Evolutionary conservation across 2,329 filamentous ascomycete genomes (phyloP), one percentile per base, ranked within the genome.

Genomic region (Hypoxylon sp.): DNA sequence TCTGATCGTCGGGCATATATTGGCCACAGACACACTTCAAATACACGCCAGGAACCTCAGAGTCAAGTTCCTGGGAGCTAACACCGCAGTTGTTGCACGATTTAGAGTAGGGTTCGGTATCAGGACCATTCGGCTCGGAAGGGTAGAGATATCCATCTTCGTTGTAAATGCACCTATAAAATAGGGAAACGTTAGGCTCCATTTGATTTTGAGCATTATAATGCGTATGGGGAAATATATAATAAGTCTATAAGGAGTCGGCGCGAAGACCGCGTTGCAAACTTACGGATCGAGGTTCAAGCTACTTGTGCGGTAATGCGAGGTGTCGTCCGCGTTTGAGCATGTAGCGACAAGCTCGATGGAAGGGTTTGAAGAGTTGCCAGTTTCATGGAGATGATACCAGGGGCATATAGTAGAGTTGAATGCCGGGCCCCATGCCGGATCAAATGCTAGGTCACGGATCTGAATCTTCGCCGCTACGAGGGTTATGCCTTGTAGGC

Each of bases 221-320:
- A 50, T 30, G 5, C 11, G 30, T 20, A 35, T 11, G 51, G 20
- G 30, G 7, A 10, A 10, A 49, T 4, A 50, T 20, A 50, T 3
- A 13, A 50, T 50, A 7, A 10, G 4, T n/a, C 8, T 50, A 17
- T 37, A 22, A 10, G 51, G 10, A 27, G 35, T 27, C 10, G 14
- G 7, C 20, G 22, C 8, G 37, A 27, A 6, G 10, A 10, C 25
- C 35, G 25, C 30, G 6, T 14, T 14, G 7, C 8, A 1, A 31
- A 63, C 65, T 64, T 51, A 68, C 65, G 27, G 20, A 37, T 64
- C 50, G 17, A 68, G 65, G 33, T 63, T 51, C 13, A 68, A 6
- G 8, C 25, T 61, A 27, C 55, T 64, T 8, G 60, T 62, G 14
- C 20, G 60, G 35, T 64, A 63, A 13, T 60, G n/a, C 3, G 31